Evolutionary conservation across 371 early-diverging fungal species (phyloP), one percentile per base, ranked within the genome.

Genomic region (Apophysomyces variabilis): DNA sequence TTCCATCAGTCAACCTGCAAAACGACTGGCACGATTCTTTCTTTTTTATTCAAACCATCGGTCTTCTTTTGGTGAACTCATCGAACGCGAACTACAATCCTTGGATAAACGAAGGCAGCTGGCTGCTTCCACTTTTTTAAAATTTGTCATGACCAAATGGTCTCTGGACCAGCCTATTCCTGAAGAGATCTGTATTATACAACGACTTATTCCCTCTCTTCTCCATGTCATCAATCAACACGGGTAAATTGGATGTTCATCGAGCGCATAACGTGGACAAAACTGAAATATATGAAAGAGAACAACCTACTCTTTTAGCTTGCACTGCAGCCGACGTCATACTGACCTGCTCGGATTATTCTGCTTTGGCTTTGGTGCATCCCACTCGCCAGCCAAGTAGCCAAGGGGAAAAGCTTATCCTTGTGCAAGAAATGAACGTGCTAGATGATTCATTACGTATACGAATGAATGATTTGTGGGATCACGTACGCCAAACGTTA

Each of bases 301-400:
- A 61, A 9, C 38, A 61, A 44, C 61, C 61, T 41, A 61, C 61
- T 26, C 16, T 61, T 35, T 43, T 61, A 41, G 61, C 61, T 7
- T 61, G 61, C 5, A 44, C 61, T 43, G 61, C 61, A 16, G n/a
- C 44, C 16, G 61, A 61, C 1, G 61, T 44, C 21, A 21, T 18
- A 39, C 26, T 38, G 18, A n/a, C 39, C 7, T 32, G 43, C 43
- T 26, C 38, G 4, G 39, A 44, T 16, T 18, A 38, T 16, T 13
- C 39, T 16, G 32, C 41, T 5, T 32, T 44, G 5, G 43, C 26
- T 32, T 16, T 26, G 41, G n/a, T 26, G 16, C 32, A 60, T 60
- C 39, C 14, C 39, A 43, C 14, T n/a, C 7, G 43, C 5, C 7
- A 60, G 5, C 18, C 13, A 18, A 26, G 43, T n/a, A 43, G 32